A percentile compares a stretch with the other conserved stretches of the same genome.
phyloP scores from a whole-genome alignment of 805 yeast species.

The Hagleromyces aurorensis region DNA sequence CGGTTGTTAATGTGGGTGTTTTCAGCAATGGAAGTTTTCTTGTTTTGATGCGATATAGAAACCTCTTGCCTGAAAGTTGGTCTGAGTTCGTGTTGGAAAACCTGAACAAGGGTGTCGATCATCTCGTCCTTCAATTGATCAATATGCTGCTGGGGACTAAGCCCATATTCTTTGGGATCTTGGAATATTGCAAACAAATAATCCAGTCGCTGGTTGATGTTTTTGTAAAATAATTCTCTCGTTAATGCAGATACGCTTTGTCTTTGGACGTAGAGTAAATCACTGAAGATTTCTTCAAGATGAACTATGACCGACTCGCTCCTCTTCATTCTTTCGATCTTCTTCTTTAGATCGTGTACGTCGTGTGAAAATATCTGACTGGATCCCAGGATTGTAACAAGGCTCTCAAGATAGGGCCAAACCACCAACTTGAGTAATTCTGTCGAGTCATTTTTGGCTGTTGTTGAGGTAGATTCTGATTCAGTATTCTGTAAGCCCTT shows the following conservation, averaged over 20 bases:
- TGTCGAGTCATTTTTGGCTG: no score
- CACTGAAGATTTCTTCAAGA: slow-evolving; percentile 15
- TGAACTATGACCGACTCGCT: no score
- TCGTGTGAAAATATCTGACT: slow-evolving; percentile 19
- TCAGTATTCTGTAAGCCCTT: no score
- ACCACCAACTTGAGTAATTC: slow-evolving; percentile 13
- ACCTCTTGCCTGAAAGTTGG: no score
- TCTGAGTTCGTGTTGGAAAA: slow-evolving; percentile 12
- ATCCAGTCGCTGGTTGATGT: slow-evolving; percentile 12
- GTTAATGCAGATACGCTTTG: slow-evolving; percentile 21
- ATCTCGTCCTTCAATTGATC: slow-evolving; percentile 11
- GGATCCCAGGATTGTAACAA: slow-evolving; percentile 14
- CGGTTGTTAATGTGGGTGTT: background rate
- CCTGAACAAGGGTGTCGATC: slow-evolving; percentile 10
- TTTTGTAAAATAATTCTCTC: slow-evolving; percentile 18
- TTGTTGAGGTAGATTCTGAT: no score
- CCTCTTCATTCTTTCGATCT: no score
- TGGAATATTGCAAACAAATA: slow-evolving; percentile 15
- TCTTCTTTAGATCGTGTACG: slow-evolving; percentile 8
- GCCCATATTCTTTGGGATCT: slow-evolving; percentile 15
- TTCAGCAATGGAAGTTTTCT: slow-evolving; percentile 3
- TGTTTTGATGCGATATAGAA: no score
- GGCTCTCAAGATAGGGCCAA: slow-evolving; percentile 18
- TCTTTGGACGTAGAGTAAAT: slow-evolving; percentile 14
- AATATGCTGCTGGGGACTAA: slow-evolving; percentile 12